Evolutionary conservation across 306 rosid species (phyloP), one percentile per base, ranked within the genome.

Genomic region (Gillenia trifoliata): DNA sequence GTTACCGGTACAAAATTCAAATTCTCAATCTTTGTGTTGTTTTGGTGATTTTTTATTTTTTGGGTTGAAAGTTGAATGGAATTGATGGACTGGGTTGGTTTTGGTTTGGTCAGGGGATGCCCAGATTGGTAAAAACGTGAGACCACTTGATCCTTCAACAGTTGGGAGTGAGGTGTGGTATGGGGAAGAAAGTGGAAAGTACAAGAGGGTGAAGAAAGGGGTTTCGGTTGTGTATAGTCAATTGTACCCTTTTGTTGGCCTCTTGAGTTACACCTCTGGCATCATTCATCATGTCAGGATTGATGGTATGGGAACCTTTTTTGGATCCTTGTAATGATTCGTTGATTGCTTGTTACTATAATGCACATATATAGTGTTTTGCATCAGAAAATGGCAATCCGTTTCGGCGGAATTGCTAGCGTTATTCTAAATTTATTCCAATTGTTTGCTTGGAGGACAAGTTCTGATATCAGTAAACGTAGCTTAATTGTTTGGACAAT

Each of bases 221-320:
- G 72, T 66, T 78, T 89, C 97, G 16, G 61, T 78, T 68, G 87
- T 89, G 80, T 93, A 93, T 70, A 86, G 85, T 75, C 98, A 93
- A 23, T 67, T 89, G 80, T 93, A 93, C 81, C 98, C 98, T 54
- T 91, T 86, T 72, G 73, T 86, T 84, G 96, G 93, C 45, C 93
- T 89, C 30, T 81, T 85, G 79, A 89, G 91, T 91, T 93, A 93
- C 86, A 89, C 96, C 22, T 93, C 98, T 22, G 93, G 89, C 55
- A 91, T 93, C 83, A 88, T 91, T 89, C 97, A 93, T 81, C 97
- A 91, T 78, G 98, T 88, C 34, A 89, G 75, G 83, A 79, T 93
- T 68, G 70, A 88, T 65, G 98, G 98, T 93, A 83, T 30, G 38
- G 25, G 31, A 45, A 49, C 26, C 49, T 41, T 49, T 47, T 74